Conservation (phyloP, 768 basidiomycete species). For the Lactarius pseudohatsudake region DNA sequence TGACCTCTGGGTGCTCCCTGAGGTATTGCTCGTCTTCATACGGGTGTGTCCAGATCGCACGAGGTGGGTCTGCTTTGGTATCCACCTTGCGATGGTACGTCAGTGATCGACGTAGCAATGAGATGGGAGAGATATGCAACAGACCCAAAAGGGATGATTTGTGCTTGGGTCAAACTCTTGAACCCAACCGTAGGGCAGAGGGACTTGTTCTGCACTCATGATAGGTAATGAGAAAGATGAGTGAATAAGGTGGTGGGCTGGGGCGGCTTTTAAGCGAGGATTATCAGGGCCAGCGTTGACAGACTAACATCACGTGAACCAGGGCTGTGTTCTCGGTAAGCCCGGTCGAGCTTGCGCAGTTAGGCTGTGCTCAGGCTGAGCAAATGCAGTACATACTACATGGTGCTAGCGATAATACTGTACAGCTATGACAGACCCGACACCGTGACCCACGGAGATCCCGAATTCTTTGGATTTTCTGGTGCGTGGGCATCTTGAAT, state of each 20-base stretch:
- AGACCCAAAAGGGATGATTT: conserved; percentile 52
- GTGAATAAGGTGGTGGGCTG: neutral
- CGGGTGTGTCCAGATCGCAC: conserved; percentile 72
- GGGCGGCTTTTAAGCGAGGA: neutral
- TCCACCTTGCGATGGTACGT: conserved; percentile 50
- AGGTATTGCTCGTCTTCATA: conserved; percentile 67
- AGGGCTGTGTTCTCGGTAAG: neutral
- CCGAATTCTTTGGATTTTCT: conserved; percentile 51
- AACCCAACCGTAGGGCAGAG: conserved; percentile 60
- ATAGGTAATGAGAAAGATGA: conserved; percentile 13
- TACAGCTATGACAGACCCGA: neutral
- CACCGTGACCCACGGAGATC: conserved; percentile 35
- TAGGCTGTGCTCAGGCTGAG: neutral
- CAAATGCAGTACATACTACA: neutral
- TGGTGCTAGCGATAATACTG: neutral
- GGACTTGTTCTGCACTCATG: conserved; percentile 34
- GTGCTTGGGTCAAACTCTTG: conserved; percentile 45
- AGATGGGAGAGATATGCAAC: conserved; percentile 18
- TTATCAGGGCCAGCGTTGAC: neutral
- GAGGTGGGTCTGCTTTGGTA: conserved; percentile 58
- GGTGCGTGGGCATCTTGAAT: conserved; percentile 51
- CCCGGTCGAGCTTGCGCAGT: neutral
- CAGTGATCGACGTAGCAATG: neutral
- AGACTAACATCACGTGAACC: conserved; percentile 1
- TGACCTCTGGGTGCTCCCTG: conserved; percentile 50